Evolutionary conservation across 2,329 filamentous ascomycete genomes (phyloP), one percentile per base, ranked within the genome.

Genomic region (Zasmidium citrigriseum): DNA sequence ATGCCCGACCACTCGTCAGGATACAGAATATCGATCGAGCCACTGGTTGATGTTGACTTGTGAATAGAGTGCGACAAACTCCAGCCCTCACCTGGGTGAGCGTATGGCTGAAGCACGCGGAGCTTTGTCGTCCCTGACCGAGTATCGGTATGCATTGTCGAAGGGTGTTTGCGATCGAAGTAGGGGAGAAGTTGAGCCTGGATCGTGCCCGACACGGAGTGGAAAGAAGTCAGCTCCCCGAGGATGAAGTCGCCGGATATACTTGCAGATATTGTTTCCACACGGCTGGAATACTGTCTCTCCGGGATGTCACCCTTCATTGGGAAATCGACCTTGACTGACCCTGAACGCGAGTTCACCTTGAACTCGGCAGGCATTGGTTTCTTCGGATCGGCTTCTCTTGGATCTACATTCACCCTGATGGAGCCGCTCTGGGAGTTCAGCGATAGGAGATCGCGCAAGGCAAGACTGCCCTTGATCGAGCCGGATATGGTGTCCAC

Each of bases 1-100:
- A 63, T 60, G 4, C 77, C 77, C 46, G 75, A 72, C 77, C 77
- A 79, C 52, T 75, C 72, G 34, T 74, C 65, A 3, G 77, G 76
- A 58, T 79, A 79, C 1, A 62, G 62, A 5, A 80, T 52, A 9
- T 72, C 64, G 9, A 79, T 68, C 2, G 75, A 71, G 2, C 68
- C 69, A 23, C 60, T 65, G 2, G 54, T 57, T 3, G 73, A 75
- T 2, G 65, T 64, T 23, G 67, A 74, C 29, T 69, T 74, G 46
- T 79, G 77, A 7, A 63, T 62, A 22, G 73, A 74, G 1, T 61
- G 62, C 14, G 78, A 52, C 1, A 68, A 66, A 1, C 51, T 48
- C 45, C 62, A 60, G 1, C 52, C 60, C 4, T 67, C 49, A 0
- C 65, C 64, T 1, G 60, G 41, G 14, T 64, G 57, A 23, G 67